Percentiles rank a stretch among this genome's conserved stretches.
These are phyloP conservation scores for Coniochaeta ligniaria DNA, from an alignment of 2,329 filamentous ascomycete species.

Conservation along the genomic window DNA sequence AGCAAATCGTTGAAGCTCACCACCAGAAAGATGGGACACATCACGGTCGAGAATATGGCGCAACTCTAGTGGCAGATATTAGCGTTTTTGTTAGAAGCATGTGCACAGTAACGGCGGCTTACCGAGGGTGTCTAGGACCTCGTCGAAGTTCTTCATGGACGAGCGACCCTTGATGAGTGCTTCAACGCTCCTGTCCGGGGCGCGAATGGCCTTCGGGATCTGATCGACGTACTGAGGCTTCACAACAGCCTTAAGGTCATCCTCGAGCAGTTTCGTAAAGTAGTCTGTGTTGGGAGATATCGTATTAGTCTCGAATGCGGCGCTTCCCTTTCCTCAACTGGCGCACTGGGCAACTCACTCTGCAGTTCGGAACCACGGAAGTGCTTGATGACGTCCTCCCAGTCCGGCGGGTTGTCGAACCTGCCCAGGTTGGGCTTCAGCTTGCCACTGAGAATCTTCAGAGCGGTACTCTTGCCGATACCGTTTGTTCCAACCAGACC, in stretches of 20 bases:
- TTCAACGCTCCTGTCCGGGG: conserved; percentile 71
- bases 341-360: conserved; percentile 49
- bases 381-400: conserved; percentile 98
- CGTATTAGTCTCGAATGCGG: conserved; percentile 14
- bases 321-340: background rate
- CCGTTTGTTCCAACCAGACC: conserved; percentile 98
- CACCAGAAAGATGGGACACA: conserved; percentile 83
- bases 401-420: conserved; percentile 95
- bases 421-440: conserved; percentile 95
- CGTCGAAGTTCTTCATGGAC: conserved; percentile 71
- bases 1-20: conserved; percentile 96
- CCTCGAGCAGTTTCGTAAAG: conserved; percentile 96
- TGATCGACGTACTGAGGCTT: conserved; percentile 99
- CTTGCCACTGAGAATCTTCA: conserved; percentile 98
- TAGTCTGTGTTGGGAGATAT: conserved; percentile 56
- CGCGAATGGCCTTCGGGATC: conserved; percentile 86
- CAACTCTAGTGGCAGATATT: conserved; percentile 49
- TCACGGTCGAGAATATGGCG: conserved; percentile 89
- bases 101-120: conserved; percentile 24
- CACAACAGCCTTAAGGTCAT: conserved; percentile 93
- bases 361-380: conserved; percentile 97
- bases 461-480: conserved; percentile 99
- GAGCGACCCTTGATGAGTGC: conserved; percentile 69
- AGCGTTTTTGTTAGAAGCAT: background rate
- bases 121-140: conserved; percentile 72